A percentile compares a stretch with the other conserved stretches of the same genome.
phyloP scores from a whole-genome alignment of 352 stramenopile genomes.

The Globisporangium alternatum region DNA sequence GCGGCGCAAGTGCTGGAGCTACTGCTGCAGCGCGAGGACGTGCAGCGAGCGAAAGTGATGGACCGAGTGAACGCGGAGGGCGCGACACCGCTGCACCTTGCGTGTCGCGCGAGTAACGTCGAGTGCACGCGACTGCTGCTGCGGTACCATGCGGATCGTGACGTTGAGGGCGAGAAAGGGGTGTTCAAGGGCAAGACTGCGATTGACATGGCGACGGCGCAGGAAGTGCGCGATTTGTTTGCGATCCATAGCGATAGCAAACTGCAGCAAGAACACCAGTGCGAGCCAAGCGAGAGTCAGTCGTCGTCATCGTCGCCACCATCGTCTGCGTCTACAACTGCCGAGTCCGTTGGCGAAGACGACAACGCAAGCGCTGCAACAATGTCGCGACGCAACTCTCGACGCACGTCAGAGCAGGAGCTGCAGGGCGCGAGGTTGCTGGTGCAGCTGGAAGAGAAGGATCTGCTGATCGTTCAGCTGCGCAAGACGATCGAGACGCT shows the following conservation, averaged over 20 bases:
- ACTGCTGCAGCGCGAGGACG: constrained; percentile 39
- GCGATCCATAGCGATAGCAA: constrained; percentile 1
- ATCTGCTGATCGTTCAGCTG: constrained; percentile 75
- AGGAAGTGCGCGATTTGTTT: constrained; percentile 43
- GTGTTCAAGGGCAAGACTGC: constrained; percentile 56
- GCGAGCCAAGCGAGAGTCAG: not conserved
- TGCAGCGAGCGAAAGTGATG: constrained; percentile 35
- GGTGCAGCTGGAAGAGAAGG: constrained; percentile 81
- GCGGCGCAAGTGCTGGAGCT: constrained; percentile 47
- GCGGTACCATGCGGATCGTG: constrained; percentile 34
- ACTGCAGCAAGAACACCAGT: not conserved
- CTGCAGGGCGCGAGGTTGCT: constrained; percentile 29
- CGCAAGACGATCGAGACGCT: constrained; percentile 78
- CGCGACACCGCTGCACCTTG: constrained; percentile 73
- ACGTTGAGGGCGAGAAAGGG: constrained; percentile 39
- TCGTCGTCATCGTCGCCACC: not conserved
- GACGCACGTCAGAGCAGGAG: constrained; percentile 13
- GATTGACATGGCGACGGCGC: constrained; percentile 46
- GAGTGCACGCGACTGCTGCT: constrained; percentile 60
- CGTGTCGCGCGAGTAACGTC: constrained; percentile 50
- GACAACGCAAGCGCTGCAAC: not conserved
- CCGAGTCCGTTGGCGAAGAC: constrained; percentile 20
- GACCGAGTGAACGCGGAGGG: constrained; percentile 64
- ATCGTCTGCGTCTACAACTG: constrained; percentile 1
- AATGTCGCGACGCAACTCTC: constrained; percentile 1